Conservation (phyloP, 495 filamentous ascomycete species). For the Choiromyces venosus region DNA sequence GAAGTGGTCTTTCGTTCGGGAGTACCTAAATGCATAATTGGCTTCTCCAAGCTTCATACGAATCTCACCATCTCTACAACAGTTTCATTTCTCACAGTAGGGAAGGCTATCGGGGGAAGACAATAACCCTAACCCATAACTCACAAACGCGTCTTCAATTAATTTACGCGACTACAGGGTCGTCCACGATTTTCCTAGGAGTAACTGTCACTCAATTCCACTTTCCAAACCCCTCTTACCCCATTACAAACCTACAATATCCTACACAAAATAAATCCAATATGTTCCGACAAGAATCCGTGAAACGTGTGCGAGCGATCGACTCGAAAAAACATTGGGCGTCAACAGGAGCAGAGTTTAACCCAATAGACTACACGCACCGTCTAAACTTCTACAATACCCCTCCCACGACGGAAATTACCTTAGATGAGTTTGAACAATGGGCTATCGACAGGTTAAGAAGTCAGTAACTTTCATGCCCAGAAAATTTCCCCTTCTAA, state of each 20-base stretch:
- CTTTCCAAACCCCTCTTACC: not conserved
- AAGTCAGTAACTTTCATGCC: conserved; percentile 47
- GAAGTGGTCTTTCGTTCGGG: not conserved
- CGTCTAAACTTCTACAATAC: conserved; percentile 86
- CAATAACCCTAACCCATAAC: not conserved
- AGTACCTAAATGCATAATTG: not conserved
- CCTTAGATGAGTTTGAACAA: conserved; percentile 95
- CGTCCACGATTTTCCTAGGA: not conserved
- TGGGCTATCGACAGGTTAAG: conserved; percentile 95
- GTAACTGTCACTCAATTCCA: not conserved
- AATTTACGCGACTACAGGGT: not conserved
- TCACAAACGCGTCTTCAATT: not conserved
- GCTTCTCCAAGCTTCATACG: not conserved
- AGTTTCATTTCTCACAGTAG: not conserved
- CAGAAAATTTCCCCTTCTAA: not conserved
- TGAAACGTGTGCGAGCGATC: conserved; percentile 22
- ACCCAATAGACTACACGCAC: conserved; percentile 70
- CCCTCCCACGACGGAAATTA: conserved; percentile 90
- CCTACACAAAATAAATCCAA: not conserved
- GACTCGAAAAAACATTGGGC: conserved; percentile 72
- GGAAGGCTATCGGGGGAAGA: not conserved
- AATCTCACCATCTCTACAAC: not conserved
- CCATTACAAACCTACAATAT: not conserved
- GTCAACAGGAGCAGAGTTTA: conserved; percentile 53
- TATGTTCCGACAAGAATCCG: conserved; percentile 24